Base-by-base conservation (phyloP, 2,329 filamentous ascomycete genomes). In the Cercospora citrullina region DNA sequence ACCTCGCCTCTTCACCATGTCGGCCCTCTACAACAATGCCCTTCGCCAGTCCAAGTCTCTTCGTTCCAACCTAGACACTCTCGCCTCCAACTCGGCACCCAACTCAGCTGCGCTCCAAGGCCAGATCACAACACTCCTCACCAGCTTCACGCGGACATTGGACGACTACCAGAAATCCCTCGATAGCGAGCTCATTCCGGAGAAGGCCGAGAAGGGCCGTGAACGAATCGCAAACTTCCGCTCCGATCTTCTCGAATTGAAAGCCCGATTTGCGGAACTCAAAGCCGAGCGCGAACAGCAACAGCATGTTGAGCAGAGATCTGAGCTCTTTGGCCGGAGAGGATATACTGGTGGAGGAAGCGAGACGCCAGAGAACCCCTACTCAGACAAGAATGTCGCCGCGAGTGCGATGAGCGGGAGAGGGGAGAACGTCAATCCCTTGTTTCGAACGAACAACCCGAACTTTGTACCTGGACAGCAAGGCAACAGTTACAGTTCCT, bases 151-250 rank as follows among this genome's bases (percentile, higher is more conserved):
- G 58, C 92, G 95, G 69, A 96, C 93, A 0, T 86, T 99, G 72
- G 94, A 97, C 81, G 94, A 97, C 78, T 99, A 99, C 84, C 88
- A 91, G 75, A 86, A 87, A 65, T 88, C 96, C 31, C 91, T 94
- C 1, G 91, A 92, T 72, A 91, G 94, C 75, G 95, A 99, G 80
- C 88, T 97, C 33, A 94, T 96, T 66, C 87, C 91, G 4, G 90
- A 92, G 68, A 99, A 98, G 81, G 92, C 96, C 74, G 90, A 95
- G 68, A 97, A 98, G 77, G 95, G 94, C 0, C 85, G 88, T 71
- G 93, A 96, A 77, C 88, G 95, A 55, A 86, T 97, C 67, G 91
- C 91, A 79, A 92, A 89, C 75, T 99, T 99, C 81, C 89, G 92
- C 67, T 80, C 86, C 53, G 94, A 98, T 77, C 86, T 98, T 2